Conservation (phyloP, 495 filamentous ascomycete genomes). For the Aspergillus bertholletiae region DNA sequence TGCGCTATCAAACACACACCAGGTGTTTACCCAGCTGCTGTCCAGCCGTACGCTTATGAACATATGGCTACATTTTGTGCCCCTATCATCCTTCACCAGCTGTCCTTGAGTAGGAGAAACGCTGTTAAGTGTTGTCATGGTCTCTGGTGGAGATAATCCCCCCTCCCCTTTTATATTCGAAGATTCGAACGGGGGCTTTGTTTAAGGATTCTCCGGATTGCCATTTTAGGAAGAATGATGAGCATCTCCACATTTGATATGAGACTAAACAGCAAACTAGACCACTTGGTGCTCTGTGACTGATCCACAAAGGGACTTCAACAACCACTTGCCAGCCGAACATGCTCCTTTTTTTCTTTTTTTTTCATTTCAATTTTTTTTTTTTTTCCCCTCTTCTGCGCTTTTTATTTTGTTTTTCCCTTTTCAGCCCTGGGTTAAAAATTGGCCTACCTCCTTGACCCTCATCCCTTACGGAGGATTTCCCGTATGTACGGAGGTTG, state of each 20-base stretch:
- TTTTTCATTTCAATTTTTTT: background rate
- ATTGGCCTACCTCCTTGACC: no score
- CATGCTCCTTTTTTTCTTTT: constrained; percentile 4
- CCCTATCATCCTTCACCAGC: no score
- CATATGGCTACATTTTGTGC: no score
- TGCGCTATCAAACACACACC: no score
- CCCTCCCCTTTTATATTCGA: background rate
- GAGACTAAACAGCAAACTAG: background rate
- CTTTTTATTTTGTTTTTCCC: constrained; percentile 3
- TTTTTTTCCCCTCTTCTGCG: background rate
- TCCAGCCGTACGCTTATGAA: no score
- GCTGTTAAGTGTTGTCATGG: background rate
- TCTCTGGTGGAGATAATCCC: background rate
- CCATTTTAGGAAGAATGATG: background rate
- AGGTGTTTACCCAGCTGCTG: no score
- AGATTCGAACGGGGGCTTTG: background rate
- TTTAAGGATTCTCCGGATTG: background rate
- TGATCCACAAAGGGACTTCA: background rate
- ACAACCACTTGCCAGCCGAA: background rate
- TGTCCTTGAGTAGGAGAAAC: background rate
- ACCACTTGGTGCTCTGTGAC: constrained; percentile 3
- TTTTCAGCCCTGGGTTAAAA: no score
- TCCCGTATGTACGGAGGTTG: background rate
- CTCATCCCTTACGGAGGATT: no score
- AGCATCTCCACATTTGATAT: constrained; percentile 2